These are phyloP conservation scores for Boletus speciosus DNA, from an alignment of 768 basidiomycete species.

Conservation along the genomic window DNA sequence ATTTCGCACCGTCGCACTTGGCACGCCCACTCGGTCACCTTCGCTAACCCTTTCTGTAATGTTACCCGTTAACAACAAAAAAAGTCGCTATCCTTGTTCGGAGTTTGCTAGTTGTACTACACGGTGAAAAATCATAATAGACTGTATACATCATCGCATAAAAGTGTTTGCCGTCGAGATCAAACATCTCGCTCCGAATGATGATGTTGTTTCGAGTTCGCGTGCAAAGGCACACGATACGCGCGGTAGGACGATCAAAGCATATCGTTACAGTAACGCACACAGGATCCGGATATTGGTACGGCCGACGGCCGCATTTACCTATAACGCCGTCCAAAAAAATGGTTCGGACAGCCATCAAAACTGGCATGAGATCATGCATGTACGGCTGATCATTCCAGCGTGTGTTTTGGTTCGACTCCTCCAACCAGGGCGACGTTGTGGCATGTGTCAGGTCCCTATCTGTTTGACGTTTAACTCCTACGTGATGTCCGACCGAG, in stretches of 20 bases:
- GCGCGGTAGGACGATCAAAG: not conserved
- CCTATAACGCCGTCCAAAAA: not conserved
- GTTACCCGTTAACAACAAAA: slow-evolving; percentile 6
- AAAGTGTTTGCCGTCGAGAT: not conserved
- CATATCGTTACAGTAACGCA: not conserved
- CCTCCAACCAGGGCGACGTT: not conserved
- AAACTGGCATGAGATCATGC: slow-evolving; percentile 11
- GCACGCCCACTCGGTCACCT: not conserved
- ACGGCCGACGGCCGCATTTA: not conserved
- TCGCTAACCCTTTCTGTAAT: slow-evolving; percentile 8
- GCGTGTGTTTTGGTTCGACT: not conserved
- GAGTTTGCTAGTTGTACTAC: slow-evolving; percentile 18
- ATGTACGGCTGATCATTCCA: not conserved
- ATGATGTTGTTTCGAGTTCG: slow-evolving; percentile 4
- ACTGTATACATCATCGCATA: not conserved
- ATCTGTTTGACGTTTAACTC: not conserved
- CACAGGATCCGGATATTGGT: not conserved
- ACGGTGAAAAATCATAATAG: slow-evolving; percentile 19
- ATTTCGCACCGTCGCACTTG: slow-evolving; percentile 11
- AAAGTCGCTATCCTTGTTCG: not conserved
- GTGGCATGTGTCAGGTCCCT: not conserved
- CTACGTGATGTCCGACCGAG: not conserved
- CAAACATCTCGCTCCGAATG: not conserved
- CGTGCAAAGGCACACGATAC: not conserved
- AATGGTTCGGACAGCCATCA: not conserved